Conservation (phyloP, 805 yeast species). For the Starmerella etchellsii region DNA sequence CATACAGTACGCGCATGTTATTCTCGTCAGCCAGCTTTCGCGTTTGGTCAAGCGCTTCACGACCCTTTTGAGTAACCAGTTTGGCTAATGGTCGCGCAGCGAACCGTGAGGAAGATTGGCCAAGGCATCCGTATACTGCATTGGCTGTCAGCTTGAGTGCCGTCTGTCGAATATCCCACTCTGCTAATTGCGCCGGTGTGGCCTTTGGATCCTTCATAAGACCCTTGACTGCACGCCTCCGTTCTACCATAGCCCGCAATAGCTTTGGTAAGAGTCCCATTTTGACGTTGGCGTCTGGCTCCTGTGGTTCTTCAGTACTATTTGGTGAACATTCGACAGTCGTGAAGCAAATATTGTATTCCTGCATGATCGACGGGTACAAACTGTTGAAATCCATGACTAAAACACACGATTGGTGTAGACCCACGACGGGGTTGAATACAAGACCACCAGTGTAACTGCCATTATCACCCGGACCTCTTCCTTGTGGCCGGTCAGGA, state of each 20-base stretch:
- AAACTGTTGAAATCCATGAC: constrained; percentile 98
- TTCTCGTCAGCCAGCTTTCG: constrained; percentile 81
- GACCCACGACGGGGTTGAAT: constrained; percentile 90
- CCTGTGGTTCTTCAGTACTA: constrained; percentile 31
- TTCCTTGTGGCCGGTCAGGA: constrained; percentile 44
- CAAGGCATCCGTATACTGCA: constrained; percentile 99
- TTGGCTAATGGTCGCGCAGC: constrained; percentile 93
- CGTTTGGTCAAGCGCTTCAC: constrained; percentile 89
- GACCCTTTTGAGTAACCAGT: constrained; percentile 87
- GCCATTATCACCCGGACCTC: constrained; percentile 33
- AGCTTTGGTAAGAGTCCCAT: constrained; percentile 82
- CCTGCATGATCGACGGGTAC: constrained; percentile 95
- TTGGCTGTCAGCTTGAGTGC: constrained; percentile 94
- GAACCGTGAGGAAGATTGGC: constrained; percentile 80
- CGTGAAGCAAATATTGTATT: constrained; percentile 91
- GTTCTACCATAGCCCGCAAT: constrained; percentile 66
- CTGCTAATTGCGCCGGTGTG: constrained; percentile 48
- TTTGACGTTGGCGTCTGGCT: constrained; percentile 29
- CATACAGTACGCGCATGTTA: constrained; percentile 78
- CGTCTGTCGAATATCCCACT: constrained; percentile 89
- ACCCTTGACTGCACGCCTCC: constrained; percentile 88
- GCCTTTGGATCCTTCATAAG: constrained; percentile 64
- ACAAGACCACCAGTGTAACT: constrained; percentile 80
- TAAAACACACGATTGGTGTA: constrained; percentile 73
- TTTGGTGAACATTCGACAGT: constrained; percentile 54